Evolutionary conservation across 257 asterid species (phyloP), one percentile per base, ranked within the genome.

Genomic region (Henckelia pumila): DNA sequence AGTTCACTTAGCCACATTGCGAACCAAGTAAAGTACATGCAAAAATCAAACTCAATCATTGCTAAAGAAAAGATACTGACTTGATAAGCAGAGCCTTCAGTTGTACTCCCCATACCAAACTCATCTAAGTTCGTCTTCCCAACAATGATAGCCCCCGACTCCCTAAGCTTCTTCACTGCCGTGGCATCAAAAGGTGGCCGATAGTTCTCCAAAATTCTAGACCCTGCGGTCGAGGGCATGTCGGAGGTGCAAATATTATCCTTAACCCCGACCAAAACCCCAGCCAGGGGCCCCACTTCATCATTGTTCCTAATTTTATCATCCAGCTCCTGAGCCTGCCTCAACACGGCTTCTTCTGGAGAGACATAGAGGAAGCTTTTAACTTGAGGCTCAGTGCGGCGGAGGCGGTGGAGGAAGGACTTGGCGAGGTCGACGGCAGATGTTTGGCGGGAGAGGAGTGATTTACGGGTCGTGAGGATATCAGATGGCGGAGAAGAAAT

Each of bases 21-120:
- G 25, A 8, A 9, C 57, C 49, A 56, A 60, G 2, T 2, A 24
- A 68, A 64, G 55, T 24, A 6, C 70, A 60, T 8, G 19, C 57
- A 59, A 72, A 69, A 56, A 62, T 33, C 26, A 21, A 56, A 56
- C 17, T 30, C 11, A 19, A 7, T 28, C 21, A 65, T 19, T 29
- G 19, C 11, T 2, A 21, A 21, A 47, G 17, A 63, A 14, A 5
- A 21, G 10, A 28, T 32, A 65, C 75, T 65, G 52, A 87, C 97
- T 80, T 94, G 95, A 77, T 84, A 94, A 67, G 88, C 96, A 65
- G 99, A 94, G 26, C 78, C 87, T 79, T 94, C 97, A 3, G 97
- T 94, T 20, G 99, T 86, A 73, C 97, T 94, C 20, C 99, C 97
- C 99, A 94, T 94, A 13, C 99, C 99, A 84, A 91, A 94, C 80